Evolutionary conservation across 805 yeast genomes (phyloP).

Genomic region (Ogataea haglerorum): DNA sequence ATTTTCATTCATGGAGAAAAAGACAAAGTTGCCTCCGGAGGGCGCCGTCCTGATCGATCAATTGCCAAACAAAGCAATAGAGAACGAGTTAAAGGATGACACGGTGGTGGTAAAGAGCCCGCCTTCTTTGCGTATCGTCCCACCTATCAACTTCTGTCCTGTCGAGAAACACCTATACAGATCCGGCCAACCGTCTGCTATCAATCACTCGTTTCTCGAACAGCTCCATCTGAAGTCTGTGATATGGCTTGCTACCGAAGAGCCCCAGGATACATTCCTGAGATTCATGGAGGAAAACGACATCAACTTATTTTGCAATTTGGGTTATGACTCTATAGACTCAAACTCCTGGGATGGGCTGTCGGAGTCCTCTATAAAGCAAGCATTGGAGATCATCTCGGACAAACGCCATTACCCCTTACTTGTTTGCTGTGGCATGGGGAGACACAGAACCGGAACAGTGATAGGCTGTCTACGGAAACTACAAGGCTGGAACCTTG

Average conservation of each 20-base stretch:
- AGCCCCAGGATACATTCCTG: constrained; percentile 83
- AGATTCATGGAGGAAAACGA: constrained; percentile 73
- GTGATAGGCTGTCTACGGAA: constrained; percentile 91
- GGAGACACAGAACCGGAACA: constrained; percentile 95
- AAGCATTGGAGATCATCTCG: constrained; percentile 73
- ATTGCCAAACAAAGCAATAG: constrained; percentile 22
- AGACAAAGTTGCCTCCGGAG: constrained; percentile 14
- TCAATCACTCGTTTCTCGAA: constrained; percentile 80
- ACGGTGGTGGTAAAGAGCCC: constrained; percentile 41
- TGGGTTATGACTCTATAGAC: constrained; percentile 49
- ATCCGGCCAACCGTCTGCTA: constrained; percentile 93
- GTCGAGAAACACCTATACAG: constrained; percentile 85
- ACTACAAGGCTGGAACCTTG: constrained; percentile 96
- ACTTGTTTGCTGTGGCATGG: constrained; percentile 97
- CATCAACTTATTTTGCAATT: constrained; percentile 79
- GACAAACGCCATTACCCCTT: constrained; percentile 76
- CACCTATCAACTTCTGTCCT: constrained; percentile 93
- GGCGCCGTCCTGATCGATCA: constrained; percentile 26
- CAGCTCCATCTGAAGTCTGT: constrained; percentile 74
- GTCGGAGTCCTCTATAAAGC: constrained; percentile 74
- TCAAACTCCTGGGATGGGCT: constrained; percentile 94
- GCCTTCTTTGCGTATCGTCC: constrained; percentile 71
- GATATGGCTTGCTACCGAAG: constrained; percentile 94
- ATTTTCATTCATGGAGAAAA: constrained; percentile 8
- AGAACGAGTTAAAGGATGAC: constrained; percentile 18